phyloP scores from a whole-genome alignment of 2,329 filamentous ascomycete species.

The Hypoxylon sp. region DNA sequence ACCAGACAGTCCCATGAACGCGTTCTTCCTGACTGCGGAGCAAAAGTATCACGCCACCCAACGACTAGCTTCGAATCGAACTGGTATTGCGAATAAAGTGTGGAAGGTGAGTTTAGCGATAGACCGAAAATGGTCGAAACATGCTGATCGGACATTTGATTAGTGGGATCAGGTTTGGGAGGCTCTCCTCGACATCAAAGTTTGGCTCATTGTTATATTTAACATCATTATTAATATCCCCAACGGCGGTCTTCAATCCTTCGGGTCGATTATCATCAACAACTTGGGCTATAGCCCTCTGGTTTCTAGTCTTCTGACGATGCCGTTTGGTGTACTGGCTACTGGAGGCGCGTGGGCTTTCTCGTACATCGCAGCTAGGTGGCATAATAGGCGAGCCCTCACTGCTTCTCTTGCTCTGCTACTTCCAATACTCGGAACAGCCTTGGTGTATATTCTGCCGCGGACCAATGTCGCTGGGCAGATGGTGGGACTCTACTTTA shows the following conservation, averaged over 20 bases:
- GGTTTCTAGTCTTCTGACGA: constrained; percentile 36
- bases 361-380: constrained; percentile 34
- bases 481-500: constrained; percentile 51
- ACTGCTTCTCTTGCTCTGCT: constrained; percentile 33
- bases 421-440: constrained; percentile 36
- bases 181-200: constrained; percentile 37
- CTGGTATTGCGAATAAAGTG: constrained; percentile 45
- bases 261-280: constrained; percentile 41
- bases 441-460: constrained; percentile 35
- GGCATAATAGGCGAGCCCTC: constrained; percentile 35
- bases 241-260: constrained; percentile 42
- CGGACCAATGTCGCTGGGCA: constrained; percentile 48
- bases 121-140: neutral
- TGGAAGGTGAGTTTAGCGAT: constrained; percentile 32
- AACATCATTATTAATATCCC: constrained; percentile 43
- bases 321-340: constrained; percentile 38
- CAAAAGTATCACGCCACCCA: constrained; percentile 44
- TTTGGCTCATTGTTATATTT: constrained; percentile 43
- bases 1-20: constrained; percentile 49
- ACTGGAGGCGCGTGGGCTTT: constrained; percentile 37
- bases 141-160: neutral
- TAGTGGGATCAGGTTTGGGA: constrained; percentile 42
- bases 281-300: constrained; percentile 36
- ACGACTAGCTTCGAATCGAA: constrained; percentile 49
- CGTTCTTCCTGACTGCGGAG: constrained; percentile 44